These are phyloP conservation scores for Stylonectria norvegica DNA, from an alignment of 2,329 filamentous ascomycete genomes.

Conservation along the genomic window DNA sequence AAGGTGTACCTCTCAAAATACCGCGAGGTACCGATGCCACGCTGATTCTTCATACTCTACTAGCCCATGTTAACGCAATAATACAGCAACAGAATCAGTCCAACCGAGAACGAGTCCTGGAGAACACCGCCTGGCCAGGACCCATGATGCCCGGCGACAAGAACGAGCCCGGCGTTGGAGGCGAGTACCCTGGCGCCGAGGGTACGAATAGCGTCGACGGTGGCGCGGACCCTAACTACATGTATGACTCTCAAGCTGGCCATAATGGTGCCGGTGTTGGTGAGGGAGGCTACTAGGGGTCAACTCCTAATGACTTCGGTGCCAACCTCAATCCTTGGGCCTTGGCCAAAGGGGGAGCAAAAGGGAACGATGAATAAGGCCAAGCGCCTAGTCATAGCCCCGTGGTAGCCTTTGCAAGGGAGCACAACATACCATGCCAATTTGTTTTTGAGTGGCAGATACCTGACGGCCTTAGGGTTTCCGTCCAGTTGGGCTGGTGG, in stretches of 20 bases:
- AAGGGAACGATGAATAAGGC: background rate
- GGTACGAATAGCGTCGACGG: conserved; percentile 39
- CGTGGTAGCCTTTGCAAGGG: no score
- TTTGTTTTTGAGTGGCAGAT: no score
- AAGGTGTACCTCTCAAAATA: conserved; percentile 99
- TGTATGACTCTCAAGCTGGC: conserved; percentile 52
- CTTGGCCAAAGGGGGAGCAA: no score
- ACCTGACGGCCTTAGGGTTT: no score
- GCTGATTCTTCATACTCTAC: background rate
- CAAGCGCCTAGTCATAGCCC: no score
- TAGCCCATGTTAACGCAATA: conserved; percentile 8
- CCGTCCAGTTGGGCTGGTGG: no score
- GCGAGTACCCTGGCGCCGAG: conserved; percentile 44
- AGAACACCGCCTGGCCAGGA: conserved; percentile 31
- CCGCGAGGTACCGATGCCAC: conserved; percentile 73
- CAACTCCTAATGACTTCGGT: background rate
- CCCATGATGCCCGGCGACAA: conserved; percentile 34
- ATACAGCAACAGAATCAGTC: conserved; percentile 41
- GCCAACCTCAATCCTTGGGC: no score
- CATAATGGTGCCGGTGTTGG: conserved; percentile 56
- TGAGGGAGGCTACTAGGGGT: conserved; percentile 49
- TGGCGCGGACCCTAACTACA: conserved; percentile 43
- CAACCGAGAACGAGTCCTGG: conserved; percentile 38
- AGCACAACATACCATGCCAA: no score
- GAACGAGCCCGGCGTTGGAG: conserved; percentile 26